These are phyloP conservation scores for Polytolypa hystricis DNA, from an alignment of 2,329 filamentous ascomycete species.

Conservation along the genomic window DNA sequence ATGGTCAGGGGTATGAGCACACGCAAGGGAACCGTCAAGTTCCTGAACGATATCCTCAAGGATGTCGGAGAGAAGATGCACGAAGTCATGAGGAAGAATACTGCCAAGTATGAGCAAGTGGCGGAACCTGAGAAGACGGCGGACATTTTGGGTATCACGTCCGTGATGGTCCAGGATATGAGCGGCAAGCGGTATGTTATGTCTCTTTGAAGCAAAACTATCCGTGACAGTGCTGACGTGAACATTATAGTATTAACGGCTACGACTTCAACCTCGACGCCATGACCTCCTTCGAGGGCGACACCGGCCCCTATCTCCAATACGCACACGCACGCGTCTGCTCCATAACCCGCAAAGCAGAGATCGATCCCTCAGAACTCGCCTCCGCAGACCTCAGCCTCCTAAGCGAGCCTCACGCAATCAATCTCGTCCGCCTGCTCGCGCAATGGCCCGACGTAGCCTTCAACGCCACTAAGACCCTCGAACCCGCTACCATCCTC, in stretches of 20 bases:
- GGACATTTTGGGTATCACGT: constrained; percentile 82
- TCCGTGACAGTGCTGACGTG: constrained; percentile 36
- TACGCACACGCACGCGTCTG: constrained; percentile 52
- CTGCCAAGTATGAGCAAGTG: constrained; percentile 81
- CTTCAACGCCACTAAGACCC: constrained; percentile 51
- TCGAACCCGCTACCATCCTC: constrained; percentile 57
- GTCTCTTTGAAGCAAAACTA: constrained; percentile 27
- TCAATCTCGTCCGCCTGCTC: constrained; percentile 50
- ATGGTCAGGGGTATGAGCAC: constrained; percentile 57
- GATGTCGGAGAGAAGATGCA: constrained; percentile 94
- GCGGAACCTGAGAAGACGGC: constrained; percentile 70
- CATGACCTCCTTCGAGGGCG: constrained; percentile 56
- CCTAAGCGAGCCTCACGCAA: constrained; percentile 50
- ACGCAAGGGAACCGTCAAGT: constrained; percentile 61
- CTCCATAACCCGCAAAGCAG: constrained; percentile 48
- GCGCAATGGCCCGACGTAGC: constrained; percentile 56
- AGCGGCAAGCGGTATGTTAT: constrained; percentile 66
- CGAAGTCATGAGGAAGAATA: constrained; percentile 87
- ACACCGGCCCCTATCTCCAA: constrained; percentile 55
- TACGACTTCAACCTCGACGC: constrained; percentile 55
- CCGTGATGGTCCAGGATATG: constrained; percentile 98
- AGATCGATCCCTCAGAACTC: constrained; percentile 37
- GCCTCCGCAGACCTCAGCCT: constrained; percentile 46
- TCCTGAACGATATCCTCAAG: constrained; percentile 59
- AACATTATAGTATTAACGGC: constrained; percentile 42